These are phyloP conservation scores for Botrytis hyacinthi DNA, from an alignment of 2,329 filamentous ascomycete genomes.

Conservation along the genomic window DNA sequence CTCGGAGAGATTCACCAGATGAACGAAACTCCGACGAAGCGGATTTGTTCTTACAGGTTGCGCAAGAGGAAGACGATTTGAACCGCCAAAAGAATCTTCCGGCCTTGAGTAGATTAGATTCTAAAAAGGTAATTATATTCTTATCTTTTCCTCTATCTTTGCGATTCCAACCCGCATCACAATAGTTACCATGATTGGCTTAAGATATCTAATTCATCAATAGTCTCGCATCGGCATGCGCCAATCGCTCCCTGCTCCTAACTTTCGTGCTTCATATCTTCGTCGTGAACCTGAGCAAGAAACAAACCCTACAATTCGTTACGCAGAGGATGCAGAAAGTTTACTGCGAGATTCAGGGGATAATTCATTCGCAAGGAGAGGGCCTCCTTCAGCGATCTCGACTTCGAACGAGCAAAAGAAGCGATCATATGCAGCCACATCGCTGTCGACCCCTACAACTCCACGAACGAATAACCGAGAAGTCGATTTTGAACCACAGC, in stretches of 20 bases:
- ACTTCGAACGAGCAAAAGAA: constrained; percentile 31
- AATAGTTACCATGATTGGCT: not conserved
- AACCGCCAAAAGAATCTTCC: constrained; percentile 24
- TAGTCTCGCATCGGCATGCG: constrained; percentile 36
- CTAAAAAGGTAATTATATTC: constrained; percentile 31
- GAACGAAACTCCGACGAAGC: constrained; percentile 38
- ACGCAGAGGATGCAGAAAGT: constrained; percentile 31
- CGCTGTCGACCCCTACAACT: constrained; percentile 35
- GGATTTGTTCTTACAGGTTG: constrained; percentile 38
- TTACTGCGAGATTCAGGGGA: constrained; percentile 34
- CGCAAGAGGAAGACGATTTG: constrained; percentile 36
- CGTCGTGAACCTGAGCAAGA: constrained; percentile 37
- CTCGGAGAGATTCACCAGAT: constrained; percentile 27
- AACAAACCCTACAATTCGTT: constrained; percentile 25
- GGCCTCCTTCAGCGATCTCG: constrained; percentile 20
- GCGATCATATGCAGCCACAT: constrained; percentile 30
- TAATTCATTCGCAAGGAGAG: constrained; percentile 29
- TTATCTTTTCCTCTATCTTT: not conserved
- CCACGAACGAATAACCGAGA: constrained; percentile 33
- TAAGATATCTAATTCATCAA: constrained; percentile 20
- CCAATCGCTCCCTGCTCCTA: constrained; percentile 31
- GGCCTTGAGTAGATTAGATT: constrained; percentile 27
- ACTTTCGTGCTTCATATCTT: constrained; percentile 27
- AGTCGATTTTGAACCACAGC: constrained; percentile 33
- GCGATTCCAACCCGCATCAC: not conserved